Conservation (phyloP, 495 filamentous ascomycete genomes). For the Penicillium silybi region DNA sequence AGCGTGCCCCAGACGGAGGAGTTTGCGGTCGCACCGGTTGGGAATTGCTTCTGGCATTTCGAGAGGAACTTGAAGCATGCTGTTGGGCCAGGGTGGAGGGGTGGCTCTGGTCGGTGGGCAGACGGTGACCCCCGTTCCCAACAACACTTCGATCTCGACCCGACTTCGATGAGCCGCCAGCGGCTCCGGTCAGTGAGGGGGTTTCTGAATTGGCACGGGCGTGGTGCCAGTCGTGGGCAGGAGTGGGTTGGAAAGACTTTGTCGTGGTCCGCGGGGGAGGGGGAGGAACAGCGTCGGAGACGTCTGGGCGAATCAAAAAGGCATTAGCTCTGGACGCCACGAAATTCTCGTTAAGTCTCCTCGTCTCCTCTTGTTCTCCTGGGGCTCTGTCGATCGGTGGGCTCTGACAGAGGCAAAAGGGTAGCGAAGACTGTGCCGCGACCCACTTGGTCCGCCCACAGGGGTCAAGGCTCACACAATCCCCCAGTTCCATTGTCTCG, state of each 20-base stretch:
- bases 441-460: slow-evolving; percentile 29
- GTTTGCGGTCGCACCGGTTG: slow-evolving; percentile 44
- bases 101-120: slow-evolving; percentile 28
- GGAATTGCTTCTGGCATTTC: slow-evolving; percentile 46
- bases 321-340: slow-evolving; percentile 7
- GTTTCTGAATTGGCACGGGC: slow-evolving; percentile 36
- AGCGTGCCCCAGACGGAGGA: slow-evolving; percentile 32
- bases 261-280: slow-evolving; percentile 22
- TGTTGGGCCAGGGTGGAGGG: slow-evolving; percentile 33
- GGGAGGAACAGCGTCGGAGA: slow-evolving; percentile 10
- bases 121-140: slow-evolving; percentile 37
- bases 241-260: slow-evolving; percentile 22
- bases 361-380: neutral
- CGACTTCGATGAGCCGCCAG: slow-evolving; percentile 33
- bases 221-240: slow-evolving; percentile 33
- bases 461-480: slow-evolving; percentile 24
- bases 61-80: slow-evolving; percentile 31
- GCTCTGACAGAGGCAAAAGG: slow-evolving; percentile 17
- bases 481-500: neutral
- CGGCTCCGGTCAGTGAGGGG: slow-evolving; percentile 31
- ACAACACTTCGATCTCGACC: slow-evolving; percentile 31
- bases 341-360: slow-evolving; percentile 4
- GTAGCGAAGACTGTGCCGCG: slow-evolving; percentile 35
- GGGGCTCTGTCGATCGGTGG: slow-evolving; percentile 19
- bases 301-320: slow-evolving; percentile 12